phyloP scores from a whole-genome alignment of 2,329 filamentous ascomycete genomes.

The Bipolaris sorokiniana region DNA sequence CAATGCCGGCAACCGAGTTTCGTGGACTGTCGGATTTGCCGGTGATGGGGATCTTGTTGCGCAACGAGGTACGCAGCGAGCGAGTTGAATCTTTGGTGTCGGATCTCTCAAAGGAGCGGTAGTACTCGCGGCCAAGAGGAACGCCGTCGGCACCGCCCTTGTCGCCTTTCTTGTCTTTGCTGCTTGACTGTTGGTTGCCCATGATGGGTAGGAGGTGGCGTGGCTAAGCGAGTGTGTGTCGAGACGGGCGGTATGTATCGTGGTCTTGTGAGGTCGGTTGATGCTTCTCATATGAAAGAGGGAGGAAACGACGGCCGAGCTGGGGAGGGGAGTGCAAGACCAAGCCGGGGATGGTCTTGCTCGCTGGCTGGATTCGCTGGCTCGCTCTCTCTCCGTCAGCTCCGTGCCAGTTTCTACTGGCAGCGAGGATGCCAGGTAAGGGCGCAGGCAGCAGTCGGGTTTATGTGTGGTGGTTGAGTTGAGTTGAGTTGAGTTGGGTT shows the following conservation, averaged over 20 bases:
- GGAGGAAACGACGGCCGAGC: conserved; percentile 23
- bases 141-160: conserved; percentile 59
- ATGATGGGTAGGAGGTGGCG: conserved; percentile 60
- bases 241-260: conserved; percentile 12
- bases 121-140: conserved; percentile 71
- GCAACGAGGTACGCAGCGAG: conserved; percentile 79
- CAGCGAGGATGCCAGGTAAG: conserved; percentile 22
- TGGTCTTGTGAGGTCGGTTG: conserved; percentile 12
- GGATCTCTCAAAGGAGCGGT: conserved; percentile 88
- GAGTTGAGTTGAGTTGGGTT: not conserved
- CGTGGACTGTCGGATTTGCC: conserved; percentile 80
- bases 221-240: conserved; percentile 16
- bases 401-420: conserved; percentile 19
- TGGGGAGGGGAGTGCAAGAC: conserved; percentile 17
- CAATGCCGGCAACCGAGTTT: conserved; percentile 67
- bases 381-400: conserved; percentile 6
- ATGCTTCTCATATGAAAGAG: not conserved
- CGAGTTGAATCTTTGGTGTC: conserved; percentile 92
- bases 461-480: not conserved
- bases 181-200: conserved; percentile 78
- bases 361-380: not conserved
- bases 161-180: conserved; percentile 53
- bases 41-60: conserved; percentile 84
- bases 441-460: not conserved
- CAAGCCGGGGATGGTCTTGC: conserved; percentile 16